Evolutionary conservation across 1,284 basidiomycete genomes (phyloP).

Genomic region (Apiotrichum porosum): DNA sequence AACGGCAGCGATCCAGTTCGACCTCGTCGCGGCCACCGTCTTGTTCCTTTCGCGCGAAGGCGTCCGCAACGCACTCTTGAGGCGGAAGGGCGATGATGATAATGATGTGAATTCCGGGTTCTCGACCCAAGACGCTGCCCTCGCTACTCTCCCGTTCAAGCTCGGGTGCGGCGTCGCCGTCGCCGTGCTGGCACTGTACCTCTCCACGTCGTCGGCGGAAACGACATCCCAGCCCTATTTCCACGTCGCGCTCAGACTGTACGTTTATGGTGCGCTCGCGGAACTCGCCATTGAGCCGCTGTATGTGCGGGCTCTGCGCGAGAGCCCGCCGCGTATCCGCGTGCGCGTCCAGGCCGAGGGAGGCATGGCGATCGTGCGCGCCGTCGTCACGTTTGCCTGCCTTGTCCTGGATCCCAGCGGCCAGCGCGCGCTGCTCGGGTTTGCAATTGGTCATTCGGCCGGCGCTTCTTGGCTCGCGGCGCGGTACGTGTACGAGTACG

Average conservation of each 20-base stretch:
- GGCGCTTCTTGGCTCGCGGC: constrained; percentile 56
- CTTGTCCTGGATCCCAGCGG: constrained; percentile 51
- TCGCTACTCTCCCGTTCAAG: constrained; percentile 56
- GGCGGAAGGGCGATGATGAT: constrained; percentile 3
- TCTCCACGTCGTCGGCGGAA: constrained; percentile 52
- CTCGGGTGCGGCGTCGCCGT: constrained; percentile 60
- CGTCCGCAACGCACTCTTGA: constrained; percentile 71
- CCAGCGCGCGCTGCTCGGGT: constrained; percentile 64
- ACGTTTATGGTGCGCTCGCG: constrained; percentile 65
- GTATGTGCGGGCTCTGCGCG: constrained; percentile 70
- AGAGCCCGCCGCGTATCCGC: constrained; percentile 53
- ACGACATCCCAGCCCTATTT: constrained; percentile 64
- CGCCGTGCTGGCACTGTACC: constrained; percentile 54
- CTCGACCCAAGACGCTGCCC: not conserved
- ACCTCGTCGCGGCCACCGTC: constrained; percentile 78
- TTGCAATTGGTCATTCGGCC: constrained; percentile 70
- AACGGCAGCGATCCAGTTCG: constrained; percentile 78
- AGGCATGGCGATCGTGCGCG: constrained; percentile 67
- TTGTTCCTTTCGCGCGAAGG: constrained; percentile 90
- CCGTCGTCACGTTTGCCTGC: constrained; percentile 60
- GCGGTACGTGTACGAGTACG: constrained; percentile 40
- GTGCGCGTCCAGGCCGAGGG: constrained; percentile 78
- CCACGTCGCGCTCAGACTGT: constrained; percentile 59
- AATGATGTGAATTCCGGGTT: not conserved
- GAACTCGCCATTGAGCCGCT: constrained; percentile 79